Evolutionary conservation across 2,329 filamentous ascomycete species (phyloP), one percentile per base, ranked within the genome.

Genomic region (Diaporthe eres): DNA sequence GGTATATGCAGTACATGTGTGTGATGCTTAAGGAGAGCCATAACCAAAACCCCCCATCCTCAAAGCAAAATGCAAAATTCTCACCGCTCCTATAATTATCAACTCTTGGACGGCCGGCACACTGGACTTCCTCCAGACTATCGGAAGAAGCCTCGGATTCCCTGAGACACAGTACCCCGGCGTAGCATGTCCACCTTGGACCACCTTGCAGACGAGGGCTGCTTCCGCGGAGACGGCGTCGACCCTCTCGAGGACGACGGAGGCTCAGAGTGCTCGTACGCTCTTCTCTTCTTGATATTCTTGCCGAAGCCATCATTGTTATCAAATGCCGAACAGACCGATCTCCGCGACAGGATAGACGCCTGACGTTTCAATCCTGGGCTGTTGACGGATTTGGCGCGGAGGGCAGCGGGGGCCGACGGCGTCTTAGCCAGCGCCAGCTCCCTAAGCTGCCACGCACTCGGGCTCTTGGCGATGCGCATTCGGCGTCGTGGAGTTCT

Each of bases 61-160:
- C 19, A 51, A 60, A 47, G 34, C 37, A 49, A 53, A 67, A 44
- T 60, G 12, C n/a, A 42, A 57, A 39, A n/a, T 60, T 49, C 22
- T 47, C 28, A 17, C 22, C 19, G 12, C 17, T 67, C 31, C 51
- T 19, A 51, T 10, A 15, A 22, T 17, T 15, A 7, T 70, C 51
- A 71, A 49, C 28, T 39, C 42, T 47, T 49, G 39, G n/a, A 42
- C 39, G 51, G 28, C 72, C 68, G n/a, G 71, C 28, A 68, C 51
- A 34, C 47, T 28, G 63, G 71, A 13, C 31, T 42, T 22, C n/a
- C 13, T 42, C 55, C 49, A 25, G 70, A 37, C 80, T 80, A 88
- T 71, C 85, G 85, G 79, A 89, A 88, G 72, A 88, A 82, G 73
- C 82, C 87, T 55, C 86, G 85, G 72, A 87, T 82, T 12, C 86